Conservation (phyloP, 257 asterid genomes). For the Capsicum pubescens region DNA sequence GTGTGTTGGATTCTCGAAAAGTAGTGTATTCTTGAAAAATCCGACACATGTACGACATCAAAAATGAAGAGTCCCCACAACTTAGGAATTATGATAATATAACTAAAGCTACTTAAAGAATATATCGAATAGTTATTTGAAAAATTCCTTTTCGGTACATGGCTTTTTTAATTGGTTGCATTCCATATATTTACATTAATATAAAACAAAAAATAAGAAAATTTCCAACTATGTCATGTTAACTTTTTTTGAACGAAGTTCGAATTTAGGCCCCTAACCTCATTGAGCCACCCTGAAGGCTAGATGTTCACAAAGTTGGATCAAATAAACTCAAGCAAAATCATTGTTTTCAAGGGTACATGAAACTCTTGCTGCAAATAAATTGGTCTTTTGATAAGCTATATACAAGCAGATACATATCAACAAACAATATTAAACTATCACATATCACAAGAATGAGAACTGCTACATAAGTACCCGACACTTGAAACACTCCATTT, state of each 20-base stretch:
- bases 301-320: neutral
- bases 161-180: neutral
- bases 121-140: neutral
- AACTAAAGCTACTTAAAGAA: conserved; percentile 15
- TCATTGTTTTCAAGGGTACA: neutral
- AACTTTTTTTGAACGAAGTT: no score
- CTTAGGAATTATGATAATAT: neutral
- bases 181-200: neutral
- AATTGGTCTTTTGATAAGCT: neutral
- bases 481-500: no score
- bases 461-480: neutral
- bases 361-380: neutral
- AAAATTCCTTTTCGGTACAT: no score
- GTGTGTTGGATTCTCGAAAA: no score
- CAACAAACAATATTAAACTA: neutral
- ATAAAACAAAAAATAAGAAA: neutral
- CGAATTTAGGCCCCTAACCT: neutral
- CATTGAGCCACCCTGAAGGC: neutral
- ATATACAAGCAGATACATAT: neutral
- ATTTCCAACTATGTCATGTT: neutral
- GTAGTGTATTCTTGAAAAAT: no score
- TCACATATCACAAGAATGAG: neutral
- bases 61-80: no score
- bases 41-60: no score
- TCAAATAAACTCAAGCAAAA: neutral